These are phyloP conservation scores for Scheffersomyces stambukii DNA, from an alignment of 1,139 yeast genomes.

Conservation along the genomic window DNA sequence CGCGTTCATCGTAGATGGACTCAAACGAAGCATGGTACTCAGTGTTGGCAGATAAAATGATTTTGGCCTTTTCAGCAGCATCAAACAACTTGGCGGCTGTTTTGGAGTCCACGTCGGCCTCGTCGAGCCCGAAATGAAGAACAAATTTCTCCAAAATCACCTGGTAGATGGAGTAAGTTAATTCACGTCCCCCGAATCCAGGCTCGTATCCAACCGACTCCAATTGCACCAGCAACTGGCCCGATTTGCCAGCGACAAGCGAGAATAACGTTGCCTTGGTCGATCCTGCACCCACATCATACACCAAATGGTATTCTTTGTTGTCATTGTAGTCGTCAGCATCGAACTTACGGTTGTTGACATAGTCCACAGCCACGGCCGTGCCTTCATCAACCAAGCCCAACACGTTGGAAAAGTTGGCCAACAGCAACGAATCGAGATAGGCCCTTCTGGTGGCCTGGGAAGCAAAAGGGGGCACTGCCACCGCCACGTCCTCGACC, in stretches of 20 bases:
- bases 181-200: slow-evolving; percentile 66
- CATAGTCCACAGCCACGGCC: slow-evolving; percentile 81
- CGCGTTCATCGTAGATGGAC: slow-evolving; percentile 63
- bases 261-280: slow-evolving; percentile 83
- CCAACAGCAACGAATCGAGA: slow-evolving; percentile 66
- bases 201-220: slow-evolving; percentile 70
- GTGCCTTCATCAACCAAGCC: slow-evolving; percentile 84
- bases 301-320: slow-evolving; percentile 64
- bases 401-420: slow-evolving; percentile 58
- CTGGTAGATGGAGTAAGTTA: slow-evolving; percentile 64
- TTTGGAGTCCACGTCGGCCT: slow-evolving; percentile 44
- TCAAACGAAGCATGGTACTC: slow-evolving; percentile 76
- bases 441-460: slow-evolving; percentile 68
- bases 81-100: slow-evolving; percentile 68
- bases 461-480: slow-evolving; percentile 72
- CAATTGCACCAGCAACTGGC: slow-evolving; percentile 47
- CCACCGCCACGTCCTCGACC: slow-evolving; percentile 64
- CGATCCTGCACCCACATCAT: slow-evolving; percentile 92
- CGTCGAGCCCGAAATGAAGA: slow-evolving; percentile 33
- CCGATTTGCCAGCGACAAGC: slow-evolving; percentile 42
- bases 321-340: slow-evolving; percentile 28
- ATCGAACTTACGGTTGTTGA: slow-evolving; percentile 46
- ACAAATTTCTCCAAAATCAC: slow-evolving; percentile 58
- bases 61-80: slow-evolving; percentile 84
- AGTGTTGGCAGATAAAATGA: slow-evolving; percentile 78